A percentile compares a stretch with the other conserved stretches of the same genome.
These are phyloP conservation scores for Adansonia madagascariensis DNA, from an alignment of 441 rosid genomes.

Conservation along the genomic window DNA sequence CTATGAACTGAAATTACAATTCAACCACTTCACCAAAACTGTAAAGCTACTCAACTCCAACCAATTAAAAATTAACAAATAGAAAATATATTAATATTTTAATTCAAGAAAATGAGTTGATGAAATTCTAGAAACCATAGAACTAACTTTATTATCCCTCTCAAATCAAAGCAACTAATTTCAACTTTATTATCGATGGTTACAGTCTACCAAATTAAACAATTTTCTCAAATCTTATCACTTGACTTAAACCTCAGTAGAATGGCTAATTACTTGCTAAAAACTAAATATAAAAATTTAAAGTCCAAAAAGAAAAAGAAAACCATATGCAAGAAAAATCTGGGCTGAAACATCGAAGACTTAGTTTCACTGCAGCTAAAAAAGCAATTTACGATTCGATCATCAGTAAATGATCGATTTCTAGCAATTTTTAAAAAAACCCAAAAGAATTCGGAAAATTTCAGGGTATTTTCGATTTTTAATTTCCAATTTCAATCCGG, in stretches of 20 bases:
- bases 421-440: background rate
- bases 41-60: conserved; percentile 9
- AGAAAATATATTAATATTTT: background rate
- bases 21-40: background rate
- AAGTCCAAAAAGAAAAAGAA: background rate
- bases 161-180: background rate
- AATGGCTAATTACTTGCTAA: background rate
- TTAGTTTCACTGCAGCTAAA: background rate
- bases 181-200: background rate
- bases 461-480: background rate
- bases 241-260: background rate
- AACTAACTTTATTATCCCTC: background rate
- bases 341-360: background rate
- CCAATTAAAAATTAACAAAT: conserved; percentile 2
- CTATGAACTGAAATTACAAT: background rate
- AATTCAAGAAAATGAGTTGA: background rate
- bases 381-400: background rate
- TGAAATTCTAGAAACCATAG: background rate
- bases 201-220: background rate
- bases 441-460: background rate
- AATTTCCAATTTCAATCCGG: background rate
- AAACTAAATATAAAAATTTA: background rate
- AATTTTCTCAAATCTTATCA: background rate
- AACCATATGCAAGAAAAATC: background rate
- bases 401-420: background rate